phyloP scores from a whole-genome alignment of 768 basidiomycete genomes.

The Hirschioporus abietinus region DNA sequence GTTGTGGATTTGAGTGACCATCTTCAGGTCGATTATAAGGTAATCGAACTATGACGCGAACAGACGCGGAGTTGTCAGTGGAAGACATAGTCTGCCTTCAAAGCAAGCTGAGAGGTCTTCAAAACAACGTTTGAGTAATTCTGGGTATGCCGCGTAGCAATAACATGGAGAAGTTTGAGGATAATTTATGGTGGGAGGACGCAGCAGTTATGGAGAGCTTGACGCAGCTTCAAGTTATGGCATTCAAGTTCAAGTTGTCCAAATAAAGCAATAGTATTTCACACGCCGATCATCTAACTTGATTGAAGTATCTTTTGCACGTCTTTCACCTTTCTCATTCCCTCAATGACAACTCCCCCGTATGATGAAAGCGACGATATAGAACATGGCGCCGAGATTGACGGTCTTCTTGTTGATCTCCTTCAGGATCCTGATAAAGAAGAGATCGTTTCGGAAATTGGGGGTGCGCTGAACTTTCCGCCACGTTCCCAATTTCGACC shows the following conservation, averaged over 20 bases:
- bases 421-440: slow-evolving; percentile 33
- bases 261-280: no score
- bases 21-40: slow-evolving; percentile 76
- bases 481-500: slow-evolving; percentile 11
- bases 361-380: background rate
- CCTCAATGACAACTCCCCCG: background rate
- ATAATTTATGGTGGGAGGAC: background rate
- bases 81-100: background rate
- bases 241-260: no score
- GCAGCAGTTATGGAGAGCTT: background rate
- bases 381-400: slow-evolving; percentile 14
- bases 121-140: background rate
- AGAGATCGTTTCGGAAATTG: slow-evolving; percentile 42
- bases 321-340: background rate
- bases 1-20: slow-evolving; percentile 58
- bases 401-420: slow-evolving; percentile 24
- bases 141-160: background rate
- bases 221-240: no score
- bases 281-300: background rate
- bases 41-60: slow-evolving; percentile 74
- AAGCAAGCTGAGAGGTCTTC: background rate
- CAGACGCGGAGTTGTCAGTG: slow-evolving; percentile 6
- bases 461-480: slow-evolving; percentile 26
- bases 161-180: background rate
- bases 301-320: background rate